Base-by-base conservation (phyloP, 2,329 filamentous ascomycete genomes). In the Metarhizium anisopliae region DNA sequence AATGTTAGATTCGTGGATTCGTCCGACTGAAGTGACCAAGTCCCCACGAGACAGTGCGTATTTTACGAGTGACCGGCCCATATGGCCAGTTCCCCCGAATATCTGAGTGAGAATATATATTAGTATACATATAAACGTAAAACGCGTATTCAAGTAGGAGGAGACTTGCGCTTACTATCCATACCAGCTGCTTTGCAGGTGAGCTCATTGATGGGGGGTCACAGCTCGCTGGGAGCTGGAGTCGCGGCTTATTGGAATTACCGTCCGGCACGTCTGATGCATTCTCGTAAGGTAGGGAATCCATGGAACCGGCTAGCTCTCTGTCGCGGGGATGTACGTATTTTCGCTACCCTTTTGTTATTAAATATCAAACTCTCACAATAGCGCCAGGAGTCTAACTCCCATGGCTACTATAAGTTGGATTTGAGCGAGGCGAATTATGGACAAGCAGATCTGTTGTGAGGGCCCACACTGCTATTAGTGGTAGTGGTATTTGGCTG, bases 31-130 rank as follows among this genome's bases (percentile, higher is more conserved):
- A 2, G 86, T 85, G 56, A 96, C 93, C 52, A 86, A 79, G 68
- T 99, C 94, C 62, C 87, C 87, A 63, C 90, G 87, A 16, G 83
- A 78, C 25, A 97, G 79, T 16, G 89, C 90, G 55, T 82, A 84
- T 65, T 94, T 93, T 58, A 93, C 89, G 20, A 97, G 82, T 7
- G 89, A 95, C 53, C 90, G 86, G 57, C 94, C 94, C 79, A 97
- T 95, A 66, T 99, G 94, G 55, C 94, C 94, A n/a, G 92, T 96
- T 51, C 90, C 92, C 51, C 94, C 94, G 71, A 96, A 99, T 55
- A 97, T 78, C 90, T 91, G 14, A 58, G 52, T 16, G 36, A 50
- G 50, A n/a, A 52, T 16, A 61, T 25, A 53, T 47, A 45, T 45
- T 4, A 45, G 42, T 6, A 45, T 10, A 10, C 20, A 45, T 45